Evolutionary conservation across 2,329 filamentous ascomycete species (phyloP).

Genomic region (Nemania abortiva): DNA sequence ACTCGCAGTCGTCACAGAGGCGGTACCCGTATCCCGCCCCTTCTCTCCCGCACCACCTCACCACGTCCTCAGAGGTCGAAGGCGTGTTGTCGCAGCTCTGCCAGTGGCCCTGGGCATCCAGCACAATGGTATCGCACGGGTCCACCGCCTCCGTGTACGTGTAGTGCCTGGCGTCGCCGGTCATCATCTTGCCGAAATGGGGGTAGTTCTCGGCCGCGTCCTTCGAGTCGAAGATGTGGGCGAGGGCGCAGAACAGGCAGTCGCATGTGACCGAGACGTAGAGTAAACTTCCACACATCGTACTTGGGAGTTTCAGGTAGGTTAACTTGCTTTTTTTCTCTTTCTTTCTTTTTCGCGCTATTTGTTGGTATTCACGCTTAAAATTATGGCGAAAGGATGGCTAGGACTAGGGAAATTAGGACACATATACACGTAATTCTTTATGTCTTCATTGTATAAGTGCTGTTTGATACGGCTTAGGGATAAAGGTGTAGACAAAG

Average conservation of each 20-base stretch:
- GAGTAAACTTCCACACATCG: not conserved
- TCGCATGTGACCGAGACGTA: not conserved
- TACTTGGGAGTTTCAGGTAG: not conserved
- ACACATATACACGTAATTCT: not conserved
- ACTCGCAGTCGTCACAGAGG: not conserved
- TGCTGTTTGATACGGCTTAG: not conserved
- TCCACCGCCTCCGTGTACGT: not conserved
- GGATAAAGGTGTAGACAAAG: not conserved
- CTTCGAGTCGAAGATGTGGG: not conserved
- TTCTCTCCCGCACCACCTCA: not conserved
- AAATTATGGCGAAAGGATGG: too few relatives aligned
- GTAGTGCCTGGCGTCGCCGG: not conserved
- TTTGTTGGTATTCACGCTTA: too few relatives aligned
- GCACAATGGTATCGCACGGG: not conserved
- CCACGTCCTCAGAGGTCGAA: not conserved
- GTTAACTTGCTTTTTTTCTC: too few relatives aligned
- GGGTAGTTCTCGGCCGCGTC: not conserved
- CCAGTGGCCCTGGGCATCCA: not conserved
- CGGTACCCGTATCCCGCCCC: not conserved
- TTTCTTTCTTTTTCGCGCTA: not conserved
- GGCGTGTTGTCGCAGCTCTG: not conserved
- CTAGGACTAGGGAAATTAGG: not conserved
- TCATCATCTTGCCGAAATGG: not conserved
- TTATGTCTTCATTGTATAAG: not conserved
- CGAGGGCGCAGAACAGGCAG: not conserved